phyloP scores from a whole-genome alignment of 2,329 filamentous ascomycete genomes.

The Phoma herbarum region DNA sequence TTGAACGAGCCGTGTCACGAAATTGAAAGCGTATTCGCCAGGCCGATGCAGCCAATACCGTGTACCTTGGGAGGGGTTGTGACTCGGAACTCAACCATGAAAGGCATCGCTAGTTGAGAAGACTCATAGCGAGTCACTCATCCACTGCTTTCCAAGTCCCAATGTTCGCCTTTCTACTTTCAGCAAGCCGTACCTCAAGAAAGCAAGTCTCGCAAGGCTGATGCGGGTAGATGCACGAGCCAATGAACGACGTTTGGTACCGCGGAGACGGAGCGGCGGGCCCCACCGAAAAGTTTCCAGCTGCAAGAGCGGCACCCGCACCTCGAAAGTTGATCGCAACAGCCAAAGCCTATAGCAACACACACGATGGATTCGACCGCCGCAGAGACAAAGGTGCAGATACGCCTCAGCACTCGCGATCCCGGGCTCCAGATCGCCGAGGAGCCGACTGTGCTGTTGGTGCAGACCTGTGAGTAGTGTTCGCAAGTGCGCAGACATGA shows the following conservation, averaged over 20 bases:
- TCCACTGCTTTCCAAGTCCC: not conserved
- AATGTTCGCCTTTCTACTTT: not conserved
- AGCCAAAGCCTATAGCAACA: conserved; percentile 17
- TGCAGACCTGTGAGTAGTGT: conserved; percentile 44
- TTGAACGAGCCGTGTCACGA: too few species aligned
- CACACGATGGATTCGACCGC: conserved; percentile 38
- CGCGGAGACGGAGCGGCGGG: not conserved
- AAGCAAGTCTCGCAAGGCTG: conserved; percentile 6
- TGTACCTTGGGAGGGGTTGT: not conserved
- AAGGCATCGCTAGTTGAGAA: not conserved
- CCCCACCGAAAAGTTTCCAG: conserved; percentile 33
- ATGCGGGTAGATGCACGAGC: conserved; percentile 15
- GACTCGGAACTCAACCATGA: not conserved
- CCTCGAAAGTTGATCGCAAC: conserved; percentile 7
- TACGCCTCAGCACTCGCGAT: conserved; percentile 49
- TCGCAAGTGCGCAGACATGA: not conserved
- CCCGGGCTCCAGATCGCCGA: conserved; percentile 44
- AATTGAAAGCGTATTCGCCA: too few species aligned
- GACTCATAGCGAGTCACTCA: not conserved
- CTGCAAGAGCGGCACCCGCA: conserved; percentile 15
- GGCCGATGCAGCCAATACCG: too few species aligned
- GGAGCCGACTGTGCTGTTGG: conserved; percentile 43
- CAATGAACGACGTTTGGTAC: not conserved
- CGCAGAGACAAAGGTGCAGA: conserved; percentile 46
- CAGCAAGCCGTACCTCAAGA: not conserved